These are phyloP conservation scores for Yamadazyma kanchanaburiensis DNA, from an alignment of 1,139 yeast species.

Conservation along the genomic window DNA sequence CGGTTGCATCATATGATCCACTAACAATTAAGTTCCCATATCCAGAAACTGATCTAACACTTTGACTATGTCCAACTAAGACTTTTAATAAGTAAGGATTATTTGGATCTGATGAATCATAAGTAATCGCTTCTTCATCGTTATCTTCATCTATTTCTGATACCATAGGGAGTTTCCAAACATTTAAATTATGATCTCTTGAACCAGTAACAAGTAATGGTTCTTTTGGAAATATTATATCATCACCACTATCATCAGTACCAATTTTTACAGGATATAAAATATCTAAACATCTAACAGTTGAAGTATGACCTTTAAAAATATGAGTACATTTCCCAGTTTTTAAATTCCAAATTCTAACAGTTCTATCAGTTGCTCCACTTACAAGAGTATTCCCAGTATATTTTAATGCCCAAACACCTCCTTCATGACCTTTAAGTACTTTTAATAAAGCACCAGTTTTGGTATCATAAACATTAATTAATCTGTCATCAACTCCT, in stretches of 20 bases:
- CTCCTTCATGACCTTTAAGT: slow-evolving; percentile 89
- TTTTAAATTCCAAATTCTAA: slow-evolving; percentile 79
- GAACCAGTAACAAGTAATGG: slow-evolving; percentile 86
- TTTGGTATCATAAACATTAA: slow-evolving; percentile 75
- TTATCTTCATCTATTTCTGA: slow-evolving; percentile 29
- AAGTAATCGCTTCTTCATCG: slow-evolving; percentile 21
- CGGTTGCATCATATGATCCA: slow-evolving; percentile 88
- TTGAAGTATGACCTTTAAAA: slow-evolving; percentile 87
- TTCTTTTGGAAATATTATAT: slow-evolving; percentile 56
- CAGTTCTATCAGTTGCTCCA: slow-evolving; percentile 90
- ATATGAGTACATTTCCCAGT: slow-evolving; percentile 79
- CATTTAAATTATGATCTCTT: slow-evolving; percentile 82
- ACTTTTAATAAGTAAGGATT: slow-evolving; percentile 79
- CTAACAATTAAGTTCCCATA: slow-evolving; percentile 80
- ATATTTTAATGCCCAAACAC: slow-evolving; percentile 97
- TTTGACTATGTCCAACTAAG: slow-evolving; percentile 78
- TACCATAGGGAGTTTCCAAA: slow-evolving; percentile 79
- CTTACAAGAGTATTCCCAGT: slow-evolving; percentile 80
- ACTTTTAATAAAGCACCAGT: slow-evolving; percentile 70
- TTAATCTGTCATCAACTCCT: slow-evolving; percentile 85
- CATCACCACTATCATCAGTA: slow-evolving; percentile 58
- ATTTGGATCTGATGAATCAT: slow-evolving; percentile 30
- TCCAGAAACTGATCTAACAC: slow-evolving; percentile 88
- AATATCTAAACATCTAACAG: slow-evolving; percentile 87
- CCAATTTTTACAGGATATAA: slow-evolving; percentile 64